A percentile compares a stretch with the other conserved stretches of the same genome.
These are phyloP conservation scores for Pseudogymnoascus sp. DNA, from an alignment of 2,329 filamentous ascomycete species.

Conservation along the genomic window DNA sequence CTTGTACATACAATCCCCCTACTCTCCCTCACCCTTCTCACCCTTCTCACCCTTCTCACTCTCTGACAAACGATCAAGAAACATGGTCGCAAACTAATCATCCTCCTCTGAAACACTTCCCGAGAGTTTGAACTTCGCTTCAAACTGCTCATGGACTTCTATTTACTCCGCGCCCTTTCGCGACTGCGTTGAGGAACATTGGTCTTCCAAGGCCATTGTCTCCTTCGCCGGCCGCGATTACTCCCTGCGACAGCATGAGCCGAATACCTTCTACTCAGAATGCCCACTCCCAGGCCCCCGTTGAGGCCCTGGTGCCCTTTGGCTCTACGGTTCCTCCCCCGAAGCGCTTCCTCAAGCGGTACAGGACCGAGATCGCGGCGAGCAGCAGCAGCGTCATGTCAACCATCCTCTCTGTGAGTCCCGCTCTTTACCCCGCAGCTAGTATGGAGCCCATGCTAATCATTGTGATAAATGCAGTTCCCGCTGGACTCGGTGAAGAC, in stretches of 20 bases:
- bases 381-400: conserved; percentile 70
- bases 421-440: conserved; percentile 2
- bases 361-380: conserved; percentile 74
- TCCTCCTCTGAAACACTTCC: not conserved
- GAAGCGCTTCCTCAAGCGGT: conserved; percentile 60
- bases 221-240: conserved; percentile 29
- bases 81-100: not conserved
- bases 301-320: conserved; percentile 22
- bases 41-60: not conserved
- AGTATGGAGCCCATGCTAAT: conserved; percentile 13
- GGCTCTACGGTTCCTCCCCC: conserved; percentile 31
- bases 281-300: conserved; percentile 17
- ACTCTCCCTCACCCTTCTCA: not conserved
- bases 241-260: conserved; percentile 37
- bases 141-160: conserved; percentile 42
- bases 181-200: conserved; percentile 54
- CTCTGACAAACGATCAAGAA: not conserved
- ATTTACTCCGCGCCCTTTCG: conserved; percentile 45
- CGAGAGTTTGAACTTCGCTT: not conserved
- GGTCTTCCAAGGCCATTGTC: conserved; percentile 45
- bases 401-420: conserved; percentile 59
- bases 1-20: not conserved
- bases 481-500: conserved; percentile 86
- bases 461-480: conserved; percentile 38
- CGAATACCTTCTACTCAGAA: conserved; percentile 22